These are phyloP conservation scores for Massarina eburnea DNA, from an alignment of 2,329 filamentous ascomycete genomes.

Conservation along the genomic window DNA sequence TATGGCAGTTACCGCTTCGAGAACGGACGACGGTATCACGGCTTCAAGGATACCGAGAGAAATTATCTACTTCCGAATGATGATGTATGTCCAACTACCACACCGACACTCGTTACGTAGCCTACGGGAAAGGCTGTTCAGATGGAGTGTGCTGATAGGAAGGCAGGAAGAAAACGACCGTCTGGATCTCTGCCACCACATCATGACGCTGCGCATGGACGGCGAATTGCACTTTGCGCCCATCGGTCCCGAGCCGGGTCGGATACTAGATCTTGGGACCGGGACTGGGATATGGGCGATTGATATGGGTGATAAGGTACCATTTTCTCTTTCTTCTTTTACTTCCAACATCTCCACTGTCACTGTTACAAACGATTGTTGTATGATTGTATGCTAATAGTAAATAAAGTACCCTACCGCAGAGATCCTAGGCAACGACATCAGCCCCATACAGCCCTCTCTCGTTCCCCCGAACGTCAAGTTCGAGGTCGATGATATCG, in stretches of 20 bases:
- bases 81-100: constrained; percentile 23
- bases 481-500: constrained; percentile 41
- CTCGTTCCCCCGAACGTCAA: constrained; percentile 41
- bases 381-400: background rate
- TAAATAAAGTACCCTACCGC: constrained; percentile 25
- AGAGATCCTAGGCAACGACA: constrained; percentile 39
- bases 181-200: constrained; percentile 29
- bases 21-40: constrained; percentile 28
- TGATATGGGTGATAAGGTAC: constrained; percentile 28
- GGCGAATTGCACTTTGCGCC: constrained; percentile 27
- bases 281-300: constrained; percentile 30
- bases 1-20: constrained; percentile 22
- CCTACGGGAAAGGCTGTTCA: background rate
- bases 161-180: constrained; percentile 26
- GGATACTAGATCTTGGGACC: constrained; percentile 23
- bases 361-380: no score
- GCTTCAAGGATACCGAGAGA: constrained; percentile 20
- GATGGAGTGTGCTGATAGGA: no score
- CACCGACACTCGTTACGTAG: background rate
- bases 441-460: constrained; percentile 34
- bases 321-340: background rate
- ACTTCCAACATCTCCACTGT: background rate
- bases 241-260: constrained; percentile 18
- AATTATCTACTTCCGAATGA: constrained; percentile 30
- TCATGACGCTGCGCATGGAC: constrained; percentile 19